Evolutionary conservation across 2,329 filamentous ascomycete genomes (phyloP).

Genomic region (Penicillium sp.): DNA sequence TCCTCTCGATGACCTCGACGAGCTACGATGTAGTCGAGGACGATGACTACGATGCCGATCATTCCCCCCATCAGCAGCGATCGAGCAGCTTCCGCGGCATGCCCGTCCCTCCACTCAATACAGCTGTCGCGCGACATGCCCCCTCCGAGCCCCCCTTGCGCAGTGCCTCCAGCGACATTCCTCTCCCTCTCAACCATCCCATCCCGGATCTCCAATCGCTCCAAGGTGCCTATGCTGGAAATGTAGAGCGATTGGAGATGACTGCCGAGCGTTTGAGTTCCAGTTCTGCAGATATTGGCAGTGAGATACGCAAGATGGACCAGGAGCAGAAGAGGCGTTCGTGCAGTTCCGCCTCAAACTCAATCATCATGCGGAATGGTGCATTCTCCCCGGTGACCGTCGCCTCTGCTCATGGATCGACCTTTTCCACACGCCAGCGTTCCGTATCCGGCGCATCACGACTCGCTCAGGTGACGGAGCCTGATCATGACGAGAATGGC

Average conservation of each 20-base stretch:
- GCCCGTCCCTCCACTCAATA: conserved; percentile 36
- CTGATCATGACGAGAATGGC: conserved; percentile 38
- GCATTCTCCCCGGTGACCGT: conserved; percentile 47
- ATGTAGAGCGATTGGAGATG: conserved; percentile 55
- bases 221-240: conserved; percentile 55
- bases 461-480: conserved; percentile 46
- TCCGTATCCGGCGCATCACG: conserved; percentile 42
- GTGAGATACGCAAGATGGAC: conserved; percentile 52
- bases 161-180: conserved; percentile 45
- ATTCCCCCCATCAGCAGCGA: conserved; percentile 25
- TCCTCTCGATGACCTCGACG: conserved; percentile 42
- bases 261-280: conserved; percentile 54
- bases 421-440: conserved; percentile 44
- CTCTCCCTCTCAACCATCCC: conserved; percentile 52
- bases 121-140: conserved; percentile 26
- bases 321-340: conserved; percentile 49
- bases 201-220: conserved; percentile 55
- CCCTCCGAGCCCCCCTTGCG: conserved; percentile 40
- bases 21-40: conserved; percentile 53
- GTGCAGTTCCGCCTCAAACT: conserved; percentile 48
- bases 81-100: conserved; percentile 31
- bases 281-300: conserved; percentile 49
- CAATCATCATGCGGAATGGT: conserved; percentile 44
- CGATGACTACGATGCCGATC: conserved; percentile 50
- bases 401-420: conserved; percentile 48